Evolutionary conservation across 2,329 filamentous ascomycete genomes (phyloP), one percentile per base, ranked within the genome.

Genomic region (Pleomassaria siparia): DNA sequence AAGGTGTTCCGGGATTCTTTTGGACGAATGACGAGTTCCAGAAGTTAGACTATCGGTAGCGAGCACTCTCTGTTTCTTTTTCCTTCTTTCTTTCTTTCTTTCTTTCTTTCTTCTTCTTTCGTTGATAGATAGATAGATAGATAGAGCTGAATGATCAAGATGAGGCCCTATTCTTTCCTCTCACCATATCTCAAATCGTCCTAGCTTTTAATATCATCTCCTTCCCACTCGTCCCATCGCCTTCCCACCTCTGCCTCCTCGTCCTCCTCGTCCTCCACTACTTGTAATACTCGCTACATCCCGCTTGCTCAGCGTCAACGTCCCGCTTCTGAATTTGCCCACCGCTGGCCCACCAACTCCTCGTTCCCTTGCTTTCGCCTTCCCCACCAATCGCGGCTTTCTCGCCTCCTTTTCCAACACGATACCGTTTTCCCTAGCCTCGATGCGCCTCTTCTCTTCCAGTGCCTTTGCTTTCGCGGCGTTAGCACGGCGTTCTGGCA

Each of bases 391-490:
- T 18, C 62, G 55, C 44, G 73, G 74, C 48, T 71, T 74, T 48
- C 69, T 75, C 46, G 70, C 64, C 47, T 63, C 67, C 51, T 77
- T 79, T 22, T 37, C 35, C 20, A 97, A 75, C 40, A 97, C 84
- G 59, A 97, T 85, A 5, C 92, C 94, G 60, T 92, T 95, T 77
- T 97, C 92, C 63, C 80, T 83, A 2, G 94, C 94, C 69, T 96
- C 89, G 32, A 77, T 78, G 29, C 92, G 78, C 43, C 92, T 76
- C 74, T 81, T 87, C 11, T 80, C 74, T 69, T 96, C 91, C 49
- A 82, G 83, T 22, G 76, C 72, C 1, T 69, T 76, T 18, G 82
- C 81, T 43, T 91, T 89, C 1, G 81, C 80, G 13, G 76, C 75
- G 50, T 97, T 96, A n/a, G 92, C 20, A 11, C 35, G 35, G 49